These are phyloP conservation scores for Fusarium sp. DNA, from an alignment of 2,329 filamentous ascomycete species.

Conservation along the genomic window DNA sequence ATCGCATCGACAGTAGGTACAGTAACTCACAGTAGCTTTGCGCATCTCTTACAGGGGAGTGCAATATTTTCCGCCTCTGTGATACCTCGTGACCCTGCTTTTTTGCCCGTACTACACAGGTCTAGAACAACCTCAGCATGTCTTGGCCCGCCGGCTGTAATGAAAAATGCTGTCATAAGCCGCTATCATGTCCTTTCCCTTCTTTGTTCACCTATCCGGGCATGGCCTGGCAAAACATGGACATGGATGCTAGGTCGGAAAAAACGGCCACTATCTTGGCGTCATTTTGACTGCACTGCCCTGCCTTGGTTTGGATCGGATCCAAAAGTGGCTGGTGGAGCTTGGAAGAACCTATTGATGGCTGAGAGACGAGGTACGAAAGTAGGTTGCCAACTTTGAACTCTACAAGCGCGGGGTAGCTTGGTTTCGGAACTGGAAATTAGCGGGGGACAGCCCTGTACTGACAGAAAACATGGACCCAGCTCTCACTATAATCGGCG, in stretches of 20 bases:
- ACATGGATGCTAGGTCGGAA: conserved; percentile 3
- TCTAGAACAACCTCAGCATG: conserved; percentile 30
- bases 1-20: neutral
- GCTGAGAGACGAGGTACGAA: neutral
- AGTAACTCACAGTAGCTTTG: neutral
- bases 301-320: neutral
- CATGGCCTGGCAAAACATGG: neutral
- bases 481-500: neutral
- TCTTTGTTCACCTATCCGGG: conserved; percentile 3
- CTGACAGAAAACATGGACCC: conserved; percentile 11
- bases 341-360: neutral
- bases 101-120: conserved; percentile 11
- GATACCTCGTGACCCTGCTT: conserved; percentile 34
- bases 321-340: neutral
- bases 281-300: conserved; percentile 18
- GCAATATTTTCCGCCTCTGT: conserved; percentile 33
- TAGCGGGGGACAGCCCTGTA: conserved; percentile 5
- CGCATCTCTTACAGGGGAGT: conserved; percentile 1
- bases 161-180: conserved; percentile 19
- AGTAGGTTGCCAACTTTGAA: conserved; percentile 25
- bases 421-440: conserved; percentile 4
- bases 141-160: conserved; percentile 8
- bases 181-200: neutral
- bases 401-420: conserved; percentile 28
- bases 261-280: conserved; percentile 30